These are phyloP conservation scores for Misopates orontium DNA, from an alignment of 257 asterid species.

Conservation along the genomic window DNA sequence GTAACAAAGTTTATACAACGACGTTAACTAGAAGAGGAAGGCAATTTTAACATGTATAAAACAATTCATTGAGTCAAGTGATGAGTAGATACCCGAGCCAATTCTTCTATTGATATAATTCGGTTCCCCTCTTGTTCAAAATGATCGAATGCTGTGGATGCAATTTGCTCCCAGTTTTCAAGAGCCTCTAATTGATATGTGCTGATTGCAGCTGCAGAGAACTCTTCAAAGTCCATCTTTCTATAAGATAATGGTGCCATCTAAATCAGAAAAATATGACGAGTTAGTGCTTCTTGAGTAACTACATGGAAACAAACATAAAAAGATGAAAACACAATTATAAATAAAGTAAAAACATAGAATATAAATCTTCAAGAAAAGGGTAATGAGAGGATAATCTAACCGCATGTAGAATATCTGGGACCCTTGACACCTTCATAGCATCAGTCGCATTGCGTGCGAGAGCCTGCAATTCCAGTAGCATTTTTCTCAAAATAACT, in stretches of 20 bases:
- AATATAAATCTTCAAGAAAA: not conserved
- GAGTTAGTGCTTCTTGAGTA: not conserved
- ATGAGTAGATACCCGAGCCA: slow-evolving; percentile 61
- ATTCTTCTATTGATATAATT: slow-evolving; percentile 71
- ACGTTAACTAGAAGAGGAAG: too few relatives aligned
- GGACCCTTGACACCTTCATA: slow-evolving; percentile 83
- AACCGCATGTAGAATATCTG: slow-evolving; percentile 79
- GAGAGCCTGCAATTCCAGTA: slow-evolving; percentile 63
- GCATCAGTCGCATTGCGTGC: slow-evolving; percentile 81
- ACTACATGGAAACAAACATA: not conserved
- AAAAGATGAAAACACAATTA: too few relatives aligned
- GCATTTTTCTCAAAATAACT: not conserved
- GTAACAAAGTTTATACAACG: slow-evolving; percentile 28
- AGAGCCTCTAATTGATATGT: slow-evolving; percentile 85
- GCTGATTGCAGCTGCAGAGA: slow-evolving; percentile 87
- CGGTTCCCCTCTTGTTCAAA: slow-evolving; percentile 87
- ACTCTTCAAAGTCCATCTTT: slow-evolving; percentile 83
- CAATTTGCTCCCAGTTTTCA: slow-evolving; percentile 81
- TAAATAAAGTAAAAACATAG: not conserved
- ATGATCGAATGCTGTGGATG: slow-evolving; percentile 65
- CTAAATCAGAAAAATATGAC: slow-evolving; percentile 34
- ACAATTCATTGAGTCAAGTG: not conserved
- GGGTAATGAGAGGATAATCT: slow-evolving; percentile 27
- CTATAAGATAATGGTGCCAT: slow-evolving; percentile 72
- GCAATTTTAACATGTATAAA: not conserved